Conservation (phyloP, 1,284 basidiomycete genomes). For the Megacollybia platyphylla region DNA sequence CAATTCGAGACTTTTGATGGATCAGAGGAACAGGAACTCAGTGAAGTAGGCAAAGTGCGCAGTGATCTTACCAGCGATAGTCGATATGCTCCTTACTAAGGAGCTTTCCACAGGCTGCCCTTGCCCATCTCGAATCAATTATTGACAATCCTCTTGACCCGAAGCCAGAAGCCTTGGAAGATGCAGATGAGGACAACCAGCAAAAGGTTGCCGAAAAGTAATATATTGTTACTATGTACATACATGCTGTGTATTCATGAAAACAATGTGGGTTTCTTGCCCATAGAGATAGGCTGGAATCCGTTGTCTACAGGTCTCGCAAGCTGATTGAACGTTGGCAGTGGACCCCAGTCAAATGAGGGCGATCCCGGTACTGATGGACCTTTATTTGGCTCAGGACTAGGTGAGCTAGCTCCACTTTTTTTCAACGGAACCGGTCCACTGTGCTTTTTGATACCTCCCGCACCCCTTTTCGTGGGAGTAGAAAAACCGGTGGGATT, state of each 20-base stretch:
- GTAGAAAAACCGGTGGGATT: conserved; percentile 15
- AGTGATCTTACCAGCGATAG: conserved; percentile 72
- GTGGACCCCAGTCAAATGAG: conserved; percentile 52
- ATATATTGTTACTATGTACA: no score
- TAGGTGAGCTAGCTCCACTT: conserved; percentile 11
- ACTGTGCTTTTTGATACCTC: conserved; percentile 24
- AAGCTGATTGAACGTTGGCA: conserved; percentile 30
- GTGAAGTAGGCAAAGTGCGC: conserved; percentile 88
- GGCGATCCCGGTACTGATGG: conserved; percentile 21
- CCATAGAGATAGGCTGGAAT: no score
- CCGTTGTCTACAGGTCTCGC: not conserved
- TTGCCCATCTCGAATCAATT: conserved; percentile 66
- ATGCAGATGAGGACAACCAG: not conserved
- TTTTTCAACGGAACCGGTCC: conserved; percentile 29
- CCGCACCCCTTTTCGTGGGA: conserved; percentile 19
- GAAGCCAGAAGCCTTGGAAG: not conserved
- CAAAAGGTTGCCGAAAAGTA: no score
- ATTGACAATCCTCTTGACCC: conserved; percentile 33
- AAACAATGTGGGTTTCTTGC: no score
- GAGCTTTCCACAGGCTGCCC: conserved; percentile 44
- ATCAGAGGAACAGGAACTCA: conserved; percentile 54
- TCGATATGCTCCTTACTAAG: conserved; percentile 83
- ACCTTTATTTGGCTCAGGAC: conserved; percentile 3
- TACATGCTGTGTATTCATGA: no score
- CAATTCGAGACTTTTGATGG: conserved; percentile 50